Evolutionary conservation across 2,329 filamentous ascomycete genomes (phyloP).

Genomic region (Bipolaris gigantea): DNA sequence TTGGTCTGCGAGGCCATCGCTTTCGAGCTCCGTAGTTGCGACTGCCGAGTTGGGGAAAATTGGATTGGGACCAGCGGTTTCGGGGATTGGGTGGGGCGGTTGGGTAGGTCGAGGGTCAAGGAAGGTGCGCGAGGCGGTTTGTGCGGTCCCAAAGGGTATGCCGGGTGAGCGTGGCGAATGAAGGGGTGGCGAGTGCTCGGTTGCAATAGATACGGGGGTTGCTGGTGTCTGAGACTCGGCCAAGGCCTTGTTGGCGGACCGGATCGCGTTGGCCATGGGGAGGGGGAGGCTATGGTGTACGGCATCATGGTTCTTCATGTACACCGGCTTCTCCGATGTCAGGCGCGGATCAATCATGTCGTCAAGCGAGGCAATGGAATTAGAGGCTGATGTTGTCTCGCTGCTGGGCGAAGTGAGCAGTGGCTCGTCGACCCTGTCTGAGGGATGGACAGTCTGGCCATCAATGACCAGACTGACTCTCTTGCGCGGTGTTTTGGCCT

Average conservation of each 20-base stretch:
- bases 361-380: constrained; percentile 35
- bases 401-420: constrained; percentile 35
- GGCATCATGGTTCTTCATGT: constrained; percentile 28
- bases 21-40: constrained; percentile 14
- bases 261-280: constrained; percentile 23
- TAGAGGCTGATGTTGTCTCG: constrained; percentile 35
- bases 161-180: constrained; percentile 19
- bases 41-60: constrained; percentile 20
- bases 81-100: constrained; percentile 16
- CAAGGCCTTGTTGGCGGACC: constrained; percentile 27
- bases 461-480: constrained; percentile 44
- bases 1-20: constrained; percentile 18
- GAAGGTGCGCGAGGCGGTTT: constrained; percentile 25
- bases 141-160: constrained; percentile 24
- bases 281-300: constrained; percentile 39
- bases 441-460: constrained; percentile 43
- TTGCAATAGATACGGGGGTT: constrained; percentile 8
- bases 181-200: constrained; percentile 19
- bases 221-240: constrained; percentile 17
- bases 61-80: constrained; percentile 23
- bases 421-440: constrained; percentile 37
- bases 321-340: constrained; percentile 14
- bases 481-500: constrained; percentile 32
- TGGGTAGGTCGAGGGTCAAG: constrained; percentile 31
- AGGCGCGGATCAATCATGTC: constrained; percentile 41